Percentiles rank a stretch among this genome's conserved stretches.
These are phyloP conservation scores for Phlyctochytrium arcticum DNA, from an alignment of 192 early-diverging fungal species.

Conservation along the genomic window DNA sequence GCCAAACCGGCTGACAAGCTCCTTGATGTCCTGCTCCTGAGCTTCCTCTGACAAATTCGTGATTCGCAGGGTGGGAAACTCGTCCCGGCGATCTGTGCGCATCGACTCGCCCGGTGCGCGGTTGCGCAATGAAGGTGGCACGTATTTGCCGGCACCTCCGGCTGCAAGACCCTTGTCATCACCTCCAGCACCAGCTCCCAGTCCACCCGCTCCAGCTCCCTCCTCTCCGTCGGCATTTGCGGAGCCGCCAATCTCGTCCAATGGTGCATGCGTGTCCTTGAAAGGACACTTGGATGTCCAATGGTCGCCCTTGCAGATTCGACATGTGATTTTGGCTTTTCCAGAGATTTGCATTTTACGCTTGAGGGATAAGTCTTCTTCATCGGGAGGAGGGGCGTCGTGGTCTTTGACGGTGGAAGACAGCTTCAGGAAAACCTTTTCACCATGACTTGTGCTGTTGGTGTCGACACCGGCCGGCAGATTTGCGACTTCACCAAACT, in stretches of 20 bases:
- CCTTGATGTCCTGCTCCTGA: conserved; percentile 81
- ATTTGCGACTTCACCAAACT: conserved; percentile 86
- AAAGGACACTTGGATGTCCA: conserved; percentile 96
- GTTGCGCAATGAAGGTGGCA: conserved; percentile 84
- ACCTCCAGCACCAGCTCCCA: neutral
- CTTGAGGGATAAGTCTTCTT: conserved; percentile 56
- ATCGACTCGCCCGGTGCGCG: conserved; percentile 36
- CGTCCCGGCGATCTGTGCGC: conserved; percentile 38
- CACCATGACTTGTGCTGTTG: conserved; percentile 82
- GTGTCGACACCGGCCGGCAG: conserved; percentile 79
- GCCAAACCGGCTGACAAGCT: conserved; percentile 86
- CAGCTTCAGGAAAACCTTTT: conserved; percentile 83
- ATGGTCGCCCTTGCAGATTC: conserved; percentile 95
- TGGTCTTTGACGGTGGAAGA: conserved; percentile 61
- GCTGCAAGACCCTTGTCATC: conserved; percentile 2
- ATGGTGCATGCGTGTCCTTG: conserved; percentile 87
- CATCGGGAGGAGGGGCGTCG: conserved; percentile 49
- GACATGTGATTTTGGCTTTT: conserved; percentile 87
- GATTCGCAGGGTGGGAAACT: conserved; percentile 69
- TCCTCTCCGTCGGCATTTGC: neutral
- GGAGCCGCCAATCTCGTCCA: conserved; percentile 67
- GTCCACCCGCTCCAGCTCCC: too few relatives aligned
- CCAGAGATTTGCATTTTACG: conserved; percentile 53
- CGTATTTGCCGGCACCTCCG: conserved; percentile 63
- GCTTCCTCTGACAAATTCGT: conserved; percentile 95